phyloP scores from a whole-genome alignment of 768 basidiomycete species.

The Mycena kentingensis region DNA sequence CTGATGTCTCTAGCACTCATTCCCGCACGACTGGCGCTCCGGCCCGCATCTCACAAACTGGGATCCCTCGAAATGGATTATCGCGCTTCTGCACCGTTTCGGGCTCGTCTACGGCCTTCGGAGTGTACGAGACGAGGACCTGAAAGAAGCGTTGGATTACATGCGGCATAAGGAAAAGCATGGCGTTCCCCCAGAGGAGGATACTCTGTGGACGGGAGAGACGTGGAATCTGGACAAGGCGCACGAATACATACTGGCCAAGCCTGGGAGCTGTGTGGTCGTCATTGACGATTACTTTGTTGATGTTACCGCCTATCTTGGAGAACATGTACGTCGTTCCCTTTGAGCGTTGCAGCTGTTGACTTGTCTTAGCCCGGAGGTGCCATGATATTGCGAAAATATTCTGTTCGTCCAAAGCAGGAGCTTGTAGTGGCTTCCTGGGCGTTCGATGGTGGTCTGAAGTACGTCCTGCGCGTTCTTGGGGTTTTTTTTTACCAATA shows the following conservation, averaged over 20 bases:
- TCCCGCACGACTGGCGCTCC: constrained; percentile 78
- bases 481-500: not conserved
- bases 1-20: constrained; percentile 55
- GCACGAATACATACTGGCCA: constrained; percentile 31
- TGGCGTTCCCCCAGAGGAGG: constrained; percentile 20
- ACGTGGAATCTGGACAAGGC: constrained; percentile 46
- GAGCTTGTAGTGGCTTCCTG: constrained; percentile 52
- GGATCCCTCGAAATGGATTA: constrained; percentile 85
- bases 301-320: constrained; percentile 61
- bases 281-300: constrained; percentile 62
- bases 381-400: constrained; percentile 50
- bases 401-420: constrained; percentile 36
- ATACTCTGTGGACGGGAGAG: constrained; percentile 36
- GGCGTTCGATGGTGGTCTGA: constrained; percentile 74
- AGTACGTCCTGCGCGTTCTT: constrained; percentile 27
- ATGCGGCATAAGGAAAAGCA: constrained; percentile 47
- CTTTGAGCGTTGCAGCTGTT: not conserved
- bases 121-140: constrained; percentile 49
- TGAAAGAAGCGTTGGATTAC: constrained; percentile 46
- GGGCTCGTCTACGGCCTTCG: constrained; percentile 53
- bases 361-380: constrained; percentile 59
- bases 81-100: constrained; percentile 49
- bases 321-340: constrained; percentile 62
- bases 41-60: constrained; percentile 62
- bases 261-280: constrained; percentile 47